Percentiles rank a stretch among this genome's conserved stretches.
Evolutionary conservation across 228 moss, liverwort and hornwort genomes (phyloP).

Genomic region (Sphagnum magellanicum): DNA sequence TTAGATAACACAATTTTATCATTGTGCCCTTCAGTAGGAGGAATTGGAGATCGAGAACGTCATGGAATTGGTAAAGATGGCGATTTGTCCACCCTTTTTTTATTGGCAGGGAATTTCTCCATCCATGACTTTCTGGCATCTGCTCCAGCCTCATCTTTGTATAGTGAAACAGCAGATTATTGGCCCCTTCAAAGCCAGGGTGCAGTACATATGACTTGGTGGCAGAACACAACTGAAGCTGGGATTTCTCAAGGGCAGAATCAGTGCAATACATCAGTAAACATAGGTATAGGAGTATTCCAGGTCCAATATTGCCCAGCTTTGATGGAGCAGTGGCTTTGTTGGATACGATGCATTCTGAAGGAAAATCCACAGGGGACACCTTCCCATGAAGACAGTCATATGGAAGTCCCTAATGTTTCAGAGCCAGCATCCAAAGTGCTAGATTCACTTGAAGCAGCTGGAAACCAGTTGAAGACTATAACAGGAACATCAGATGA

Average conservation of each 20-base stretch:
- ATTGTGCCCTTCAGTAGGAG: slow-evolving; percentile 4
- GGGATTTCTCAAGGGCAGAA: slow-evolving; percentile 1
- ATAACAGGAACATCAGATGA: background rate
- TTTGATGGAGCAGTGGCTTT: slow-evolving; percentile 8
- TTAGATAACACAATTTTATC: slow-evolving; percentile 6
- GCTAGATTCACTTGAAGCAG: background rate
- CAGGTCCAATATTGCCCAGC: slow-evolving; percentile 8
- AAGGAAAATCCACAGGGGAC: background rate
- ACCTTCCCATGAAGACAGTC: too few species aligned
- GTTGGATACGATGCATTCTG: slow-evolving; percentile 2
- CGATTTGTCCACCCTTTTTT: slow-evolving; percentile 6
- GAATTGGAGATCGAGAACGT: background rate
- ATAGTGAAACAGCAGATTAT: background rate
- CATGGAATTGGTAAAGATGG: background rate
- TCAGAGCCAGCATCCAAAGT: background rate
- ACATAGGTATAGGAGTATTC: slow-evolving; percentile 2
- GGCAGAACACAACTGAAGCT: background rate
- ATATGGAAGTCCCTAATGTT: background rate
- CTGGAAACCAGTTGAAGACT: background rate
- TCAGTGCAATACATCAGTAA: background rate
- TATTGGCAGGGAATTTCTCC: slow-evolving; percentile 3
- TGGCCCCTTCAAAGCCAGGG: background rate
- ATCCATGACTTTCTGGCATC: background rate
- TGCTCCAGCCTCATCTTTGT: slow-evolving; percentile 1
- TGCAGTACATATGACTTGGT: slow-evolving; percentile 3